Conservation (phyloP, 2,329 filamentous ascomycete species). For the Paracoccidioides brasiliensis region DNA sequence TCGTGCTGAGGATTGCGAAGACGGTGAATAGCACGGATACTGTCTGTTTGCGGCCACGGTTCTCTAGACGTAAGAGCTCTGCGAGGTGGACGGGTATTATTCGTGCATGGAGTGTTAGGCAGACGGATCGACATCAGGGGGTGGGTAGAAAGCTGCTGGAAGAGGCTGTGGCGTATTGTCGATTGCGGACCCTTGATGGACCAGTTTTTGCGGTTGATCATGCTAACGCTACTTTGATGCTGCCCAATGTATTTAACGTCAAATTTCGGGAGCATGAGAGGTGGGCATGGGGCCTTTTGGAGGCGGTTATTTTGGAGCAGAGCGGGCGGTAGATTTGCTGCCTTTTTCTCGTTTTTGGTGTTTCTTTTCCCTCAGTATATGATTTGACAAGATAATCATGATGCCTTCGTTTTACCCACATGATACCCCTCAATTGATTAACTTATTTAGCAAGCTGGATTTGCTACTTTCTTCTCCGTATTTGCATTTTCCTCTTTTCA, state of each 20-base stretch:
- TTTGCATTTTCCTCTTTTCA: no score
- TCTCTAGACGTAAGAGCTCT: constrained; percentile 10
- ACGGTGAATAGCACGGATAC: constrained; percentile 8
- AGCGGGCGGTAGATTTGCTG: constrained; percentile 3
- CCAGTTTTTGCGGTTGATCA: constrained; percentile 62
- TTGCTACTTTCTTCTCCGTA: background rate
- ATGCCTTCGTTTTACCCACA: background rate
- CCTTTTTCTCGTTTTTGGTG: background rate
- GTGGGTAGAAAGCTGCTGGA: constrained; percentile 60
- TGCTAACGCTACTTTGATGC: constrained; percentile 55
- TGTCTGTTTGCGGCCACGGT: constrained; percentile 5
- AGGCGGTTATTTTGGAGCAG: constrained; percentile 17
- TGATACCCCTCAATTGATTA: background rate
- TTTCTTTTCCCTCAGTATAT: background rate
- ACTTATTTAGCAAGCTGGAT: background rate
- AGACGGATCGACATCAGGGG: constrained; percentile 56
- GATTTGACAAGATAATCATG: background rate
- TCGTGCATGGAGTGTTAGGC: constrained; percentile 67
- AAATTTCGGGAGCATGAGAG: constrained; percentile 47
- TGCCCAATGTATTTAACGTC: constrained; percentile 51
- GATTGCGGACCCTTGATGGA: constrained; percentile 54
- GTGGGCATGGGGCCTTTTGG: constrained; percentile 35
- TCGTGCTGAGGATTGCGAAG: constrained; percentile 41
- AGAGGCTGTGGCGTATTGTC: constrained; percentile 56
- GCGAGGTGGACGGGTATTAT: constrained; percentile 40